These are phyloP conservation scores for Lippia alba DNA, from an alignment of 305 asterid genomes.

Conservation along the genomic window DNA sequence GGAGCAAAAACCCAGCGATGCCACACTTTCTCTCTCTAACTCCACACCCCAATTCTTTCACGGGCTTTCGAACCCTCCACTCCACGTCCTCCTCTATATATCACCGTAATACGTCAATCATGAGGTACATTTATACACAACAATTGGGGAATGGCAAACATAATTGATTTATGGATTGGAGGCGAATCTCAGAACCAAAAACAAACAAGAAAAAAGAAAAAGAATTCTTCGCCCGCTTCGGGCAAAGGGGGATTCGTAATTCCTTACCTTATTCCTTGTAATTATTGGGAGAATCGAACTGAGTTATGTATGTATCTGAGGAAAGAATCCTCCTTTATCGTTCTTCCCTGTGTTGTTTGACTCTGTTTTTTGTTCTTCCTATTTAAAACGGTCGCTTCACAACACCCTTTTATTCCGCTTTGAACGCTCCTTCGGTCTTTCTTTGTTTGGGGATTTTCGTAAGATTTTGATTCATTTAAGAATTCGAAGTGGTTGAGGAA, in stretches of 20 bases:
- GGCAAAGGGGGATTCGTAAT: neutral
- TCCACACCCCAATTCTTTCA: slow-evolving; percentile 32
- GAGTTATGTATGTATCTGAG: neutral
- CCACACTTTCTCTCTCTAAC: slow-evolving; percentile 47
- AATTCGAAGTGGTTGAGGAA: too few species aligned
- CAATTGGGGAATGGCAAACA: neutral
- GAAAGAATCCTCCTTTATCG: neutral
- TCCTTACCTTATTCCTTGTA: neutral
- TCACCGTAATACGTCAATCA: slow-evolving; percentile 28
- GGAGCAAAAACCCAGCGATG: slow-evolving; percentile 51
- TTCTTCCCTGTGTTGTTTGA: neutral
- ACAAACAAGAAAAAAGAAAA: neutral
- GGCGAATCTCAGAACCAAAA: slow-evolving; percentile 21
- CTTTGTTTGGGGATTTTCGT: neutral
- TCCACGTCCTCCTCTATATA: slow-evolving; percentile 30
- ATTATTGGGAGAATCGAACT: neutral
- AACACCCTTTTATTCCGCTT: neutral
- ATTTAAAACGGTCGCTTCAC: too few species aligned
- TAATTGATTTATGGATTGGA: neutral
- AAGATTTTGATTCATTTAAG: too few species aligned
- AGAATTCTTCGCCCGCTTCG: too few species aligned
- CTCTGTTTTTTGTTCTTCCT: neutral
- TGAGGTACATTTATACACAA: slow-evolving; percentile 14
- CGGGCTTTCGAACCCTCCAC: slow-evolving; percentile 28
- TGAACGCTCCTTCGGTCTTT: neutral